Evolutionary conservation across 352 stramenopile species (phyloP), one percentile per base, ranked within the genome.

Genomic region (Phytophthora ohioensis): DNA sequence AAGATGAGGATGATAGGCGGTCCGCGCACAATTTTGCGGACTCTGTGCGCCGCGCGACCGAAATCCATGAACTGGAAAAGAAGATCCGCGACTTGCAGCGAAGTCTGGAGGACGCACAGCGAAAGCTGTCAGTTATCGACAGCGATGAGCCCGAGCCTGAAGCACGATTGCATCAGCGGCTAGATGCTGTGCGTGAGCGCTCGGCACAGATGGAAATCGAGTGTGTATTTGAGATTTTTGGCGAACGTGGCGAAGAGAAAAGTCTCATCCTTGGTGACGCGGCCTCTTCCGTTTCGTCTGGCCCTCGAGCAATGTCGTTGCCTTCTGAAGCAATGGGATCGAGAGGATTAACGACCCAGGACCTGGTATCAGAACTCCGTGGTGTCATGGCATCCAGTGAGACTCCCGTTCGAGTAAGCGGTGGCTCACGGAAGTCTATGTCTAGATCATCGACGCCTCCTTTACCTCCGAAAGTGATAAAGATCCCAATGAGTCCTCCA

Each of bases 341-440:
- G n/a, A 70, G 54, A 51, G 54, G 57, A 15, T 54, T 82, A 27
- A 87, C 80, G n/a, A 89, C 81, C 0, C 70, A 81, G 34, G 79
- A 86, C 7, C 67, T 90, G 41, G 75, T 92, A 5, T 82, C 67
- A 5, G 81, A 91, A 53, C 58, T 92, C 13, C 79, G 75, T 35
- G 84, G 82, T 17, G 82, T 92, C 1, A 92, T 92, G 85, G 86
- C 79, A 30, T 88, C 84, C n/a, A 87, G 73, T 31, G 82, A 92
- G 51, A 74, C 78, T 54, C 71, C 75, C 15, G 75, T 79, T 30
- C 70, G 73, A 38, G 57, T 57, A 52, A 78, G 46, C 42, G 48
- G 43, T 55, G 61, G 34, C 6, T 71, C 67, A 4, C 62, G 67
- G 7, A 78, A 73, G 15, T 83, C 76, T 10, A 47, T 75, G n/a